These are phyloP conservation scores for Suillus plorans DNA, from an alignment of 768 basidiomycete genomes.

Conservation along the genomic window DNA sequence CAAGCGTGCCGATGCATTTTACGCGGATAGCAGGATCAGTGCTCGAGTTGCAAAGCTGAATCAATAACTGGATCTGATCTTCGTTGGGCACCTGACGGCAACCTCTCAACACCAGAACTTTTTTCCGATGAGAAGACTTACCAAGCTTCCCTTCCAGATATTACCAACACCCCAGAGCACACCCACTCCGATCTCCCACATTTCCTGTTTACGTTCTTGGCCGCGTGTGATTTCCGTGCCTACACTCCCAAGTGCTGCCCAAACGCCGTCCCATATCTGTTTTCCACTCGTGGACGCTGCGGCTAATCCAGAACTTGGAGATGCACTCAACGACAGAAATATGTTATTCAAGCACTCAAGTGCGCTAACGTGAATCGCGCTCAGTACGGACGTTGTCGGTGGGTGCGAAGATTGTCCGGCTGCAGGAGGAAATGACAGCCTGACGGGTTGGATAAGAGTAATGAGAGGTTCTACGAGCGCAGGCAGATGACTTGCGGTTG, in stretches of 20 bases:
- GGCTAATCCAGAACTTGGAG: slow-evolving; percentile 40
- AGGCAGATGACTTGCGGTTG: slow-evolving; percentile 41
- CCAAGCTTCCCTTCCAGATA: slow-evolving; percentile 69
- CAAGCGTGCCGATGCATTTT: slow-evolving; percentile 83
- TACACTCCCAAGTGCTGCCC: slow-evolving; percentile 58
- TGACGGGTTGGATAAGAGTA: slow-evolving; percentile 68
- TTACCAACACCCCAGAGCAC: slow-evolving; percentile 87
- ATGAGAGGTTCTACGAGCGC: slow-evolving; percentile 69
- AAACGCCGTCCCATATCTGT: slow-evolving; percentile 63
- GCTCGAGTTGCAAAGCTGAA: slow-evolving; percentile 60
- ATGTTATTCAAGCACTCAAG: slow-evolving; percentile 91
- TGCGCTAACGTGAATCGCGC: slow-evolving; percentile 80
- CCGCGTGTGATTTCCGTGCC: slow-evolving; percentile 61
- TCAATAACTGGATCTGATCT: slow-evolving; percentile 63
- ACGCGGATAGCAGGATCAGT: slow-evolving; percentile 59
- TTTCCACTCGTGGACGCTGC: slow-evolving; percentile 49
- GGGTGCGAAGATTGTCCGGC: slow-evolving; percentile 73
- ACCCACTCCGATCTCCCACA: slow-evolving; percentile 80
- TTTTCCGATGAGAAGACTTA: slow-evolving; percentile 30
- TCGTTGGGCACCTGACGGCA: slow-evolving; percentile 49
- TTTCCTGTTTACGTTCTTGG: slow-evolving; percentile 67
- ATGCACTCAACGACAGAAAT: slow-evolving; percentile 68
- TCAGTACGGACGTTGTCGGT: slow-evolving; percentile 83
- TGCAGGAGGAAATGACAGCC: slow-evolving; percentile 79
- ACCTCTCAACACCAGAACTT: slow-evolving; percentile 10